Evolutionary conservation across 129 eudicot genomes (phyloP).

Genomic region (Flaveria trinervia): DNA sequence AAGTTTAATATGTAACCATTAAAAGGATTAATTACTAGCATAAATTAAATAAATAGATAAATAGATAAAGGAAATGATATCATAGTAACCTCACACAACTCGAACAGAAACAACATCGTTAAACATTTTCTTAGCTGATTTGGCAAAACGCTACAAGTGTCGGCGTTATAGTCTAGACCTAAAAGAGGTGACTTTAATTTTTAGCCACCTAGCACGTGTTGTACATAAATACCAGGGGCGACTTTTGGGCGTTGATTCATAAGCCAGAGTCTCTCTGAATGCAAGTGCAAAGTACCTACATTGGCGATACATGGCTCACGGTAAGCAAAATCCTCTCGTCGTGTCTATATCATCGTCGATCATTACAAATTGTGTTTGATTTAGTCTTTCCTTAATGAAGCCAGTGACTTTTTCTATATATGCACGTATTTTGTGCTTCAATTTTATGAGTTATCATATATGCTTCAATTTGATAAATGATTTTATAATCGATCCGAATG

Average conservation of each 20-base stretch:
- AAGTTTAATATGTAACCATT: no score
- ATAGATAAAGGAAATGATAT: background rate
- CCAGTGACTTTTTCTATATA: background rate
- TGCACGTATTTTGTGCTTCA: background rate
- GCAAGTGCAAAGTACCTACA: background rate
- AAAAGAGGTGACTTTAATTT: background rate
- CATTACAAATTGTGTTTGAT: background rate
- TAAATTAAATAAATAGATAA: background rate
- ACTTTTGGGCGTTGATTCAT: background rate
- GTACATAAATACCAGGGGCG: background rate
- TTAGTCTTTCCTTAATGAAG: background rate
- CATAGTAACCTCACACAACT: background rate
- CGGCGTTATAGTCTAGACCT: background rate
- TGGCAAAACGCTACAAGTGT: background rate
- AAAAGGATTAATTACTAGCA: background rate
- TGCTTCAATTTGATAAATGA: background rate
- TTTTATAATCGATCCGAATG: background rate
- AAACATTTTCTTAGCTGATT: background rate
- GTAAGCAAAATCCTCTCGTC: background rate
- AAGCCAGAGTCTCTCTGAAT: background rate
- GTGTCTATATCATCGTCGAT: background rate
- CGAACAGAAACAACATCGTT: background rate
- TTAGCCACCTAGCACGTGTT: background rate
- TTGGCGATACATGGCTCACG: background rate
- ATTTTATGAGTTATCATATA: background rate